These are phyloP conservation scores for Aristolochia californica DNA, from an alignment of 164 flowering plant species.

Conservation along the genomic window DNA sequence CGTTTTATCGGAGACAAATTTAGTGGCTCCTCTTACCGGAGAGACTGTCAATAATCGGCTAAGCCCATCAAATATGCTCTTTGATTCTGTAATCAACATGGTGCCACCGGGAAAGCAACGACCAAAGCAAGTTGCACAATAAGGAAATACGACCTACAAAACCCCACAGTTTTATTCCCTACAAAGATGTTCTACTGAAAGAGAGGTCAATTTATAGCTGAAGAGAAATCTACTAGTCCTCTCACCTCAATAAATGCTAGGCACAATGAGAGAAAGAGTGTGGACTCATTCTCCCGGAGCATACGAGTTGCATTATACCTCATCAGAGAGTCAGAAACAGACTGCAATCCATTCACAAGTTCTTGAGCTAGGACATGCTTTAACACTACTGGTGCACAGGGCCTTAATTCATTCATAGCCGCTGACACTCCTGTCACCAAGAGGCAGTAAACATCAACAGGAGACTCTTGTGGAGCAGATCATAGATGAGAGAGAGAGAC, in stretches of 20 bases:
- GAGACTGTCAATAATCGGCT: constrained; percentile 45
- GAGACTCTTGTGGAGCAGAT: not conserved
- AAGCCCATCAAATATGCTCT: constrained; percentile 58
- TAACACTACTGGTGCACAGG: constrained; percentile 92
- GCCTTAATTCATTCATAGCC: constrained; percentile 95
- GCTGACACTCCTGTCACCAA: constrained; percentile 66
- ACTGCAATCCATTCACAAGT: constrained; percentile 65
- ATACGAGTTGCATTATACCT: constrained; percentile 70
- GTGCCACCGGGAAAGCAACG: constrained; percentile 89
- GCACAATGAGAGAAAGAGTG: constrained; percentile 80
- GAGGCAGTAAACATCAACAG: not conserved
- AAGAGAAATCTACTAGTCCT: constrained; percentile 1
- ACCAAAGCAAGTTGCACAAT: constrained; percentile 80
- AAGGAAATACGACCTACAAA: constrained; percentile 69
- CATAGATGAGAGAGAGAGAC: not conserved
- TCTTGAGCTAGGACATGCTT: constrained; percentile 75
- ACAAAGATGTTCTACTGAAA: not conserved
- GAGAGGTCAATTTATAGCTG: not conserved
- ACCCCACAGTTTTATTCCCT: not conserved
- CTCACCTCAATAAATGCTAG: constrained; percentile 83
- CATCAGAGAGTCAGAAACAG: constrained; percentile 70
- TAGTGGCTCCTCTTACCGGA: constrained; percentile 36
- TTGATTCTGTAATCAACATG: constrained; percentile 54
- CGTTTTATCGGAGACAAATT: constrained; percentile 13
- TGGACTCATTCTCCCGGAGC: constrained; percentile 72